Evolutionary conservation across 306 rosid species (phyloP), one percentile per base, ranked within the genome.

Genomic region (Aeschynomene evenia): DNA sequence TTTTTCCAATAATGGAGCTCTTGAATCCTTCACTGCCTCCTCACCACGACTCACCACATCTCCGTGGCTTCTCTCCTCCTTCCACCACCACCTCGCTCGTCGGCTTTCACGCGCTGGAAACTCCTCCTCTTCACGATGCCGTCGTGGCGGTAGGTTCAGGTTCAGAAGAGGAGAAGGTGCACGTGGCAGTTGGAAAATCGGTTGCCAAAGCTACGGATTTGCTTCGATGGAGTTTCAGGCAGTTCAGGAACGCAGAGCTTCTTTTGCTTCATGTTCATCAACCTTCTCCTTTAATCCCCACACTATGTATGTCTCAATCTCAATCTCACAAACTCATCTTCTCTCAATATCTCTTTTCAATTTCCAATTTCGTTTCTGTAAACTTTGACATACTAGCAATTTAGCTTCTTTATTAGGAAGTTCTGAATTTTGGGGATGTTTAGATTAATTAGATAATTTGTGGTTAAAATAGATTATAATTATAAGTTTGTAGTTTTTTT

Each of bases 101-200:
- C 12, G 20, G 7, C 2, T 45, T 45, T 16, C 51, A 45, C 51
- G 51, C 19, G 21, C 51, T 45, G 51, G 20, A 19, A n/a, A 45
- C 51, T 7, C 20, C 51, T 7, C 20, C 20, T 5, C 51, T 6
- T 45, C 20, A 45, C 5, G 7, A 7, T 21, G 51, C 51, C 8
- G 20, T 6, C 31, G 6, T 28, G 31, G 31, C 1, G 18, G 20
- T 4, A 45, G 51, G 15, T 37, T 28, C 6, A 3, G 31, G 5
- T 28, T 28, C 31, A 28, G 43, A 11, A 37, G 70, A 13, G 9
- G 75, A 82, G 13, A 66, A 75, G 72, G 83, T 90, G 21, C 46
- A 79, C 63, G 95, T 88, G 70, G 96, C 96, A 2, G 83, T 88
- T 45, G 96, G 96, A 0, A 88, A 80, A 65, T 78, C 90, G 3